Evolutionary conservation across 352 stramenopile genomes (phyloP), one percentile per base, ranked within the genome.

Genomic region (Sclerospora graminicola): DNA sequence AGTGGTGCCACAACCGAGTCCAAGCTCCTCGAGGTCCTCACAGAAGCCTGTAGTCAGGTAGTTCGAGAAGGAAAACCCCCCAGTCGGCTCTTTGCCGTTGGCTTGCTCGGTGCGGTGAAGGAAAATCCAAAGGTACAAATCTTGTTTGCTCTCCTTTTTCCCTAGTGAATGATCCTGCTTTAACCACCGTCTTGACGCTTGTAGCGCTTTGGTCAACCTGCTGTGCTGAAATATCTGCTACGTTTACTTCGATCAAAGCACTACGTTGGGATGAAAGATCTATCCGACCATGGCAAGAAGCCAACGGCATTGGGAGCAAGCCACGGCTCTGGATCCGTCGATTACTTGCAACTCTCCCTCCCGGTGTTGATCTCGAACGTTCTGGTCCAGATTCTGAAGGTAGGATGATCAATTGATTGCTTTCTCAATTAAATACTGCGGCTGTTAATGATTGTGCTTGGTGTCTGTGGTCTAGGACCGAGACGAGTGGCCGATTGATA

Each of bases 231-330:
- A 48, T 88, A 86, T 49, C 35, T 93, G 13, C 29, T 89, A 19
- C 76, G 76, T 1, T 33, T 93, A 18, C 45, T 93, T 21, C 71
- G 81, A n/a, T 88, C 78, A 3, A 89, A 89, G 55, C 67, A 90
- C 54, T 88, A 92, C 45, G 8, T 67, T 21, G 70, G 69, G 8
- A 41, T 59, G 14, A 75, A 82, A 33, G 65, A 72, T 21, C 27
- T 52, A 2, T 42, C 34, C 0, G 59, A 69, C 15, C 54, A 62
- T 18, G 51, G 54, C 2, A 68, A 64, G 23, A 68, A 68, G 27
- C 28, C 46, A 31, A 45, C 33, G 13, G 28, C 50, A 16, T 16
- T 68, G 33, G 59, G 55, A 27, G 30, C 50, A 27, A 31, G 52
- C 0, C 49, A 64, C 20, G n/a, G 40, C 11, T 24, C 61, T 18